Evolutionary conservation across 805 yeast species (phyloP).

Genomic region (Yamadazyma kitorensis): DNA sequence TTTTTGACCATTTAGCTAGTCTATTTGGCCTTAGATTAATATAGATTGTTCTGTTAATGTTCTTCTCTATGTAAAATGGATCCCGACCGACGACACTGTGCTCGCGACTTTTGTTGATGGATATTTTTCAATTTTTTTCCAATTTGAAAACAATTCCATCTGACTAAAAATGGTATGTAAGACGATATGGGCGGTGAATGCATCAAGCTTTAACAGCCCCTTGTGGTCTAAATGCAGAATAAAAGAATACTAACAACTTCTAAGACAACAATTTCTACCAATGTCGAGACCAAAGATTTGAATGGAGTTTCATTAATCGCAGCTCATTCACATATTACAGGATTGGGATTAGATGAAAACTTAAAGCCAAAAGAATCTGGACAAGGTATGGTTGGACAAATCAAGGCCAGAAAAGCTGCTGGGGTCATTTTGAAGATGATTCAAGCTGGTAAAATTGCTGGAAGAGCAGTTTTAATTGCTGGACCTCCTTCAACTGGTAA

Average conservation of each 20-base stretch:
- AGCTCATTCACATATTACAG: slow-evolving; percentile 97
- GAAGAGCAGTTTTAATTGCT: slow-evolving; percentile 91
- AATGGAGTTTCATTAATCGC: slow-evolving; percentile 72
- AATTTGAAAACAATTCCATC: slow-evolving; percentile 5
- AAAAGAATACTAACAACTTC: slow-evolving; percentile 6
- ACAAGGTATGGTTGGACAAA: slow-evolving; percentile 98
- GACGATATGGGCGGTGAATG: background rate
- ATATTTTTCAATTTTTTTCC: too few species aligned
- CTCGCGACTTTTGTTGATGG: background rate
- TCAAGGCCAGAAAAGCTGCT: slow-evolving; percentile 92
- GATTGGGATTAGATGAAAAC: slow-evolving; percentile 92
- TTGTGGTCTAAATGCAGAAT: too few species aligned
- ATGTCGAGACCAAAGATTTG: slow-evolving; percentile 31
- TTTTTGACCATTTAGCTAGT: too few species aligned
- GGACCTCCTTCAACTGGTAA: slow-evolving; percentile 99
- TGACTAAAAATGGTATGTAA: slow-evolving; percentile 6
- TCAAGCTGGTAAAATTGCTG: slow-evolving; percentile 92
- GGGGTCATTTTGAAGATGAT: slow-evolving; percentile 93
- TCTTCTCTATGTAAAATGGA: too few species aligned
- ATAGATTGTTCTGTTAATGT: too few species aligned
- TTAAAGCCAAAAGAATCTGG: slow-evolving; percentile 72
- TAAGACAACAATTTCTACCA: slow-evolving; percentile 30
- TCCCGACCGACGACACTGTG: too few species aligned
- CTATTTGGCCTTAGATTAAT: too few species aligned
- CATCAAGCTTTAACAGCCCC: too few species aligned